Evolutionary conservation across 129 eudicot species (phyloP).

Genomic region (Apium graveolens): DNA sequence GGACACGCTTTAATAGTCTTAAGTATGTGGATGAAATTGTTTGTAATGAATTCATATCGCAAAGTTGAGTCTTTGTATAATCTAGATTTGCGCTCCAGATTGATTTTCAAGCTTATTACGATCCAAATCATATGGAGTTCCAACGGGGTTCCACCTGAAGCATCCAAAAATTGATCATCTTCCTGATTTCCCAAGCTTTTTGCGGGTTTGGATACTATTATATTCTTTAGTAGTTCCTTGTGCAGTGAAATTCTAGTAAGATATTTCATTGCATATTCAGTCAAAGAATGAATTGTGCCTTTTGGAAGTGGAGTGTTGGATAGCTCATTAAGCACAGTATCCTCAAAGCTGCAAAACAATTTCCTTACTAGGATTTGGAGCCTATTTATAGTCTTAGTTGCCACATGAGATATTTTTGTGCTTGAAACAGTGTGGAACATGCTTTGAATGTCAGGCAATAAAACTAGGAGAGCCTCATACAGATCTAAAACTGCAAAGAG

Average conservation of each 20-base stretch:
- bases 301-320: neutral
- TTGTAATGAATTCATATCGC: slow-evolving; percentile 5
- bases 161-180: neutral
- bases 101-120: neutral
- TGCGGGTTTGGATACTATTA: neutral
- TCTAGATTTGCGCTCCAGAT: slow-evolving; percentile 11
- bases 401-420: neutral
- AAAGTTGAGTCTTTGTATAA: neutral
- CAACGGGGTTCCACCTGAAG: neutral
- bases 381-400: neutral
- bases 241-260: neutral
- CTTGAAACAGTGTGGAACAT: neutral
- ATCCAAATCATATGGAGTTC: slow-evolving; percentile 4
- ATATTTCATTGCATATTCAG: slow-evolving; percentile 12
- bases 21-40: neutral
- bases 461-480: neutral
- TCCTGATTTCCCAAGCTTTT: neutral
- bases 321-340: neutral
- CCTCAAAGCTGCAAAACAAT: neutral
- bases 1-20: neutral
- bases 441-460: neutral
- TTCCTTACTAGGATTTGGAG: neutral
- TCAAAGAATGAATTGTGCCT: slow-evolving; percentile 16
- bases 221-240: neutral
- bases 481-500: neutral